These are phyloP conservation scores for Hordeum pubiflorum DNA, from an alignment of 202 grass and related monocot genomes.

Conservation along the genomic window DNA sequence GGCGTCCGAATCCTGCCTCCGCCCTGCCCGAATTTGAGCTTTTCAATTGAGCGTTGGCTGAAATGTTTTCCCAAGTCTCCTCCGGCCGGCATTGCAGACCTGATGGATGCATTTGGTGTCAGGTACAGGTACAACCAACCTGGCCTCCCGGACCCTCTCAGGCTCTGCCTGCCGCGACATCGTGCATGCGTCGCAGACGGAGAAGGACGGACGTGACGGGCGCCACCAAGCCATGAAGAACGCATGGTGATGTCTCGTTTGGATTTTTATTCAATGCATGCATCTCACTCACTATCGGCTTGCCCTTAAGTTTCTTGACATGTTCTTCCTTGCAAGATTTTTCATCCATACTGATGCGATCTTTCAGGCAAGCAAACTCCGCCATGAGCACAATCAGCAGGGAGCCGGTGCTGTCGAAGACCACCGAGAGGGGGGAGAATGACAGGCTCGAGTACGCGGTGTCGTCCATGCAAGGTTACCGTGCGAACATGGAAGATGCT, in stretches of 20 bases:
- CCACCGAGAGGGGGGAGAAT: conserved; percentile 6
- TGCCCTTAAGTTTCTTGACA: neutral
- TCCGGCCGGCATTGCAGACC: neutral
- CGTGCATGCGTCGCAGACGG: neutral
- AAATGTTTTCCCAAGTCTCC: no score
- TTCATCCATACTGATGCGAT: neutral
- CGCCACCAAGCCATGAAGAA: neutral
- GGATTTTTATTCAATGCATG: neutral
- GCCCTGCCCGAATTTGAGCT: no score
- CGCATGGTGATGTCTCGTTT: neutral
- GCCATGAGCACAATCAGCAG: neutral
- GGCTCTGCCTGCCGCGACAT: neutral
- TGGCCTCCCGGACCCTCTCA: neutral
- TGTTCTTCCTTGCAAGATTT: neutral
- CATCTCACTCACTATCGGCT: neutral
- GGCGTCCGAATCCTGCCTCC: no score
- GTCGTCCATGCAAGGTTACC: conserved; percentile 40
- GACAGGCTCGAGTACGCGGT: conserved; percentile 16
- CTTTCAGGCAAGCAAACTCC: conserved; percentile 20
- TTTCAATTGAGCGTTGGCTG: no score
- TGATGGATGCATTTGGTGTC: neutral
- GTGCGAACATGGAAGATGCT: conserved; percentile 36
- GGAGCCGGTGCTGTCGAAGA: neutral
- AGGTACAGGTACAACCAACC: neutral
- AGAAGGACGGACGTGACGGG: neutral